Conservation (phyloP, 352 stramenopile genomes). For the Nothophytophthora sp. region DNA sequence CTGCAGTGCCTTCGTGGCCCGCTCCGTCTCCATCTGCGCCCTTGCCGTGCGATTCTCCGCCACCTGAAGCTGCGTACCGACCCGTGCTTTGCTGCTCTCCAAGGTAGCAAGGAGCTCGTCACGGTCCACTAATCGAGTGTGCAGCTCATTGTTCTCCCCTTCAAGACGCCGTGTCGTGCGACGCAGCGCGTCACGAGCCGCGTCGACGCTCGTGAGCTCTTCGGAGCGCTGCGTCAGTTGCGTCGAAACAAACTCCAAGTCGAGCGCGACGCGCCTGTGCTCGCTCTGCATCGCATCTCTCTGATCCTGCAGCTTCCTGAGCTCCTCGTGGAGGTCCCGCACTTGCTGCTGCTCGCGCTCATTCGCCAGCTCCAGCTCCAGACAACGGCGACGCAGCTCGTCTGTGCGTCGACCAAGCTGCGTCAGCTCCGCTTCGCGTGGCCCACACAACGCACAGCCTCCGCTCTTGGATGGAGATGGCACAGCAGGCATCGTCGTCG, state of each 20-base stretch:
- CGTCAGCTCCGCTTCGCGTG: constrained; percentile 14
- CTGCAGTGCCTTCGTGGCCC: constrained; percentile 22
- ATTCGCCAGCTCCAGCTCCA: constrained; percentile 42
- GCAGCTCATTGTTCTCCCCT: constrained; percentile 21
- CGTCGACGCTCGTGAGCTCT: constrained; percentile 20
- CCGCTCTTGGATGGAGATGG: too few relatives aligned
- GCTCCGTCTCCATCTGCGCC: constrained; percentile 26
- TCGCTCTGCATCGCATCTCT: constrained; percentile 18
- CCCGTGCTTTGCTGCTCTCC: constrained; percentile 18
- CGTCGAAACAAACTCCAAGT: constrained; percentile 17
- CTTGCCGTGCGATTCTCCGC: constrained; percentile 28
- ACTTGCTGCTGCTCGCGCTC: constrained; percentile 29
- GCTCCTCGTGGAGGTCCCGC: constrained; percentile 20
- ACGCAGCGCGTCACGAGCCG: constrained; percentile 26
- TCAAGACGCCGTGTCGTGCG: constrained; percentile 17
- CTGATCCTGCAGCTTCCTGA: constrained; percentile 23
- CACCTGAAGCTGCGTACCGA: constrained; percentile 34
- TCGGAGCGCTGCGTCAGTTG: constrained; percentile 21
- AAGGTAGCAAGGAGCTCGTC: constrained; percentile 24
- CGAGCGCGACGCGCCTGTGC: constrained; percentile 9
- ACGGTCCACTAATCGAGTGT: constrained; percentile 9
- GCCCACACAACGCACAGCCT: constrained; percentile 7
- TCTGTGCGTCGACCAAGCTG: constrained; percentile 28
- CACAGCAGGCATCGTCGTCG: too few relatives aligned
- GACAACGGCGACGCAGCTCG: constrained; percentile 41